Conservation (phyloP, 805 yeast genomes). For the Metschnikowia henanensis region DNA sequence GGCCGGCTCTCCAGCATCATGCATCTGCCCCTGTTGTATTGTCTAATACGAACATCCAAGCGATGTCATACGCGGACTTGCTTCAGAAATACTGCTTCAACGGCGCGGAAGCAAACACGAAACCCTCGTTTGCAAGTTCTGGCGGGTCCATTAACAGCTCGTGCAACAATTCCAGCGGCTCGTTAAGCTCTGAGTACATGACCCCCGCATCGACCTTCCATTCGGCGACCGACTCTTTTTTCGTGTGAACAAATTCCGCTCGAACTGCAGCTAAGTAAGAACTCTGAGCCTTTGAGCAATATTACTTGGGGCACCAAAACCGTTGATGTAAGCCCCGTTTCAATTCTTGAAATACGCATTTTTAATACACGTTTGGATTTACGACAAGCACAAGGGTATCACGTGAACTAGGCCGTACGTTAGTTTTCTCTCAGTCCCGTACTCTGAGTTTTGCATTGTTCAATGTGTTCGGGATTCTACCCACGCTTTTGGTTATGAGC, state of each 20-base stretch:
- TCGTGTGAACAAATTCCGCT: not conserved
- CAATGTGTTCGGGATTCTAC: not conserved
- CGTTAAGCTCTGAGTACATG: constrained; percentile 20
- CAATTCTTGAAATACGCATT: too few species aligned
- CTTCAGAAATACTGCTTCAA: constrained; percentile 38
- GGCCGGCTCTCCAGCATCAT: not conserved
- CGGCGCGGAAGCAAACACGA: constrained; percentile 20
- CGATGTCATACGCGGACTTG: constrained; percentile 33
- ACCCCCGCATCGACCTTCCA: constrained; percentile 32
- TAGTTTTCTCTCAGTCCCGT: too few species aligned
- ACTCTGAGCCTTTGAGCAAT: too few species aligned
- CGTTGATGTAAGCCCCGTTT: too few species aligned
- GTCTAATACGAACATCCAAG: constrained; percentile 20
- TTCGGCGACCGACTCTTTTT: constrained; percentile 16
- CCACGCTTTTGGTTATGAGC: constrained; percentile 1
- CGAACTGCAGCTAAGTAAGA: too few species aligned
- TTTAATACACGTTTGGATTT: too few species aligned
- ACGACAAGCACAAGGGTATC: too few species aligned
- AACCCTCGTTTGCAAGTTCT: constrained; percentile 6
- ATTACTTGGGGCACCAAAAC: too few species aligned
- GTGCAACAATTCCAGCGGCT: constrained; percentile 14
- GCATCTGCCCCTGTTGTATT: constrained; percentile 5
- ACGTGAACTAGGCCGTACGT: too few species aligned
- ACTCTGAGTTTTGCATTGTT: too few species aligned
- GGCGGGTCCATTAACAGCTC: constrained; percentile 9